phyloP scores from a whole-genome alignment of 495 filamentous ascomycete genomes.

The Cudoniella acicularis region DNA sequence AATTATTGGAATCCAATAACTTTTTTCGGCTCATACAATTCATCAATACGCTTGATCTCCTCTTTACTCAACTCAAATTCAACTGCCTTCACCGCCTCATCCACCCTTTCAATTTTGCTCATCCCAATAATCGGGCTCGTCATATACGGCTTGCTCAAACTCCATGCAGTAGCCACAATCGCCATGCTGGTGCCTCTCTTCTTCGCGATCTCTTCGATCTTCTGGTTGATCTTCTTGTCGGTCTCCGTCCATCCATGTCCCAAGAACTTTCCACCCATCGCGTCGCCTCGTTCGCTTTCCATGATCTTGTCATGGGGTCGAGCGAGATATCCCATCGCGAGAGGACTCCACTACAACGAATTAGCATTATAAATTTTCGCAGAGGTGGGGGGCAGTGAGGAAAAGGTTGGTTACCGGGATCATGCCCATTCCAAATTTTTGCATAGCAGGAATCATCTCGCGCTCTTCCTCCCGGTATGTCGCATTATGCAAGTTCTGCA shows the following conservation, averaged over 20 bases:
- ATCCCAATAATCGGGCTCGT: slow-evolving; percentile 34
- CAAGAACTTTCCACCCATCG: slow-evolving; percentile 39
- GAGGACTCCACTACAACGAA: slow-evolving; percentile 58
- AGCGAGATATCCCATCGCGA: slow-evolving; percentile 53
- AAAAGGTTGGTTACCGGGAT: too few relatives aligned
- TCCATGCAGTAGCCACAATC: slow-evolving; percentile 66
- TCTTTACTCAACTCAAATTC: slow-evolving; percentile 50
- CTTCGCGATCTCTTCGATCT: slow-evolving; percentile 64
- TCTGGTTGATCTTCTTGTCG: slow-evolving; percentile 55
- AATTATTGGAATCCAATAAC: too few relatives aligned
- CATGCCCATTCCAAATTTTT: slow-evolving; percentile 47
- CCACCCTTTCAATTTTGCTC: slow-evolving; percentile 50
- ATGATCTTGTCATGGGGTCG: slow-evolving; percentile 37
- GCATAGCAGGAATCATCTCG: slow-evolving; percentile 57
- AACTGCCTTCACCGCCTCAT: slow-evolving; percentile 51
- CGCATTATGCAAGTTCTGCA: slow-evolving; percentile 57
- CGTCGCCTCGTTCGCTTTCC: slow-evolving; percentile 40
- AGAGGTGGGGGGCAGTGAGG: too few relatives aligned
- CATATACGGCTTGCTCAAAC: slow-evolving; percentile 40
- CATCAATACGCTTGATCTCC: slow-evolving; percentile 58
- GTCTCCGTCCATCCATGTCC: slow-evolving; percentile 39
- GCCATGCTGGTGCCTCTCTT: slow-evolving; percentile 62
- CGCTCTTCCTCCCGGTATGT: slow-evolving; percentile 58
- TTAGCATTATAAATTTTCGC: too few relatives aligned
- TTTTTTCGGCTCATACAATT: slow-evolving; percentile 54